A percentile compares a stretch with the other conserved stretches of the same genome.
Conservation (phyloP, 495 filamentous ascomycete species). For the Xylaria bambusicola region DNA sequence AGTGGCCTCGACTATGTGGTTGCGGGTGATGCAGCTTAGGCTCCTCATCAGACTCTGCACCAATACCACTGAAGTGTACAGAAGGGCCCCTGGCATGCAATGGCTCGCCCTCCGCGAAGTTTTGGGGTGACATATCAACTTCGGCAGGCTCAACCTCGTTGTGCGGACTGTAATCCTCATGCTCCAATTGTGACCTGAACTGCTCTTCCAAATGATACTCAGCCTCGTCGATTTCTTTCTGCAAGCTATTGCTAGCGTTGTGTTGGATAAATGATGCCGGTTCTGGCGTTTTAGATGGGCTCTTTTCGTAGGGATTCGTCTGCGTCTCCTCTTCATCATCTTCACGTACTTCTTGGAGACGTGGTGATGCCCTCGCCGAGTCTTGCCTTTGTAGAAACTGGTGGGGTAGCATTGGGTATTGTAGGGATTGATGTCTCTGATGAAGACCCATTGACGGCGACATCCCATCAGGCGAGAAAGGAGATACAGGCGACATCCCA, state of each 20-base stretch:
- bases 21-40: slow-evolving; percentile 62
- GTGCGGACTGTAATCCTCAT: slow-evolving; percentile 62
- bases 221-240: slow-evolving; percentile 83
- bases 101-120: slow-evolving; percentile 22
- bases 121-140: slow-evolving; percentile 16
- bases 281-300: slow-evolving; percentile 51
- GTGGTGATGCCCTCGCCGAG: slow-evolving; percentile 55
- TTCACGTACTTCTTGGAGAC: slow-evolving; percentile 55
- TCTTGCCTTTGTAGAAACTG: slow-evolving; percentile 54
- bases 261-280: slow-evolving; percentile 40
- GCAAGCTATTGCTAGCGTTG: slow-evolving; percentile 59
- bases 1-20: slow-evolving; percentile 61
- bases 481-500: slow-evolving; percentile 53
- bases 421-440: slow-evolving; percentile 60
- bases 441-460: slow-evolving; percentile 46
- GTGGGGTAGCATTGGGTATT: slow-evolving; percentile 56
- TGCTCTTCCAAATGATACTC: slow-evolving; percentile 80
- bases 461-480: slow-evolving; percentile 53
- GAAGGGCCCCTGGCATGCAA: slow-evolving; percentile 42
- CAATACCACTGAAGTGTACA: slow-evolving; percentile 49
- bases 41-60: slow-evolving; percentile 45
- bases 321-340: slow-evolving; percentile 57
- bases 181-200: slow-evolving; percentile 69
- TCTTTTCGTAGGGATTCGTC: slow-evolving; percentile 48
- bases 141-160: slow-evolving; percentile 43